Conservation (phyloP, 331 rosid genomes). For the Stylosanthes scabra region DNA sequence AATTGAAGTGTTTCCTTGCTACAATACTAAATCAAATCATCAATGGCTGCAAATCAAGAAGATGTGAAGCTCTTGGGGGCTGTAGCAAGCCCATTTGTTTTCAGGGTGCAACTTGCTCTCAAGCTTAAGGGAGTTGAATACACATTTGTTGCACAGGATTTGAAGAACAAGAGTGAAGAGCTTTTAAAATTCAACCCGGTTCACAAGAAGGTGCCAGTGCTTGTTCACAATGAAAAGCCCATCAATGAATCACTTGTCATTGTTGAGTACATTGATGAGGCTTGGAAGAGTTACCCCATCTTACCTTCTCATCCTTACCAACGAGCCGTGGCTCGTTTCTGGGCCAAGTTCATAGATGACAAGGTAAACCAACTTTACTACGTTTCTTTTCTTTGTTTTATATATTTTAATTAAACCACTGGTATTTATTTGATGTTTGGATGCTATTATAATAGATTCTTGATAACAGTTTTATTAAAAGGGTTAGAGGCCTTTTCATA, state of each 20-base stretch:
- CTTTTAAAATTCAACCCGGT: slow-evolving; percentile 50
- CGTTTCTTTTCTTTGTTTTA: too few relatives aligned
- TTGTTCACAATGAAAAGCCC: slow-evolving; percentile 45
- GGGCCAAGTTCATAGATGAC: slow-evolving; percentile 60
- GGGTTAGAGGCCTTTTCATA: too few relatives aligned
- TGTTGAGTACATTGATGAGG: slow-evolving; percentile 54
- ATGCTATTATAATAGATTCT: too few relatives aligned
- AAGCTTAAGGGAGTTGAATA: slow-evolving; percentile 59
- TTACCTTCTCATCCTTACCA: slow-evolving; percentile 48
- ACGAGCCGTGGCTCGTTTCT: slow-evolving; percentile 62
- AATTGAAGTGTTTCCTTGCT: background rate
- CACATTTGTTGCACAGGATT: slow-evolving; percentile 42
- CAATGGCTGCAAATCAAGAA: slow-evolving; percentile 36
- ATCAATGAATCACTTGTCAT: slow-evolving; percentile 50
- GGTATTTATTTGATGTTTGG: background rate
- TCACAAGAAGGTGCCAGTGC: slow-evolving; percentile 45
- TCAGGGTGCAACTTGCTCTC: slow-evolving; percentile 57
- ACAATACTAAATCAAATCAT: too few relatives aligned
- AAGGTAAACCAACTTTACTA: slow-evolving; percentile 45
- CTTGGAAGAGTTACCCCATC: slow-evolving; percentile 44
- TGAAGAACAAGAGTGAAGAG: slow-evolving; percentile 36
- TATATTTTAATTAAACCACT: too few relatives aligned
- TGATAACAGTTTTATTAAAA: too few relatives aligned
- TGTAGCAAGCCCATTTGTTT: slow-evolving; percentile 50
- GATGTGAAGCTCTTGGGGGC: slow-evolving; percentile 51